phyloP scores from a whole-genome alignment of 306 rosid species.

The Sicyos baderoa region DNA sequence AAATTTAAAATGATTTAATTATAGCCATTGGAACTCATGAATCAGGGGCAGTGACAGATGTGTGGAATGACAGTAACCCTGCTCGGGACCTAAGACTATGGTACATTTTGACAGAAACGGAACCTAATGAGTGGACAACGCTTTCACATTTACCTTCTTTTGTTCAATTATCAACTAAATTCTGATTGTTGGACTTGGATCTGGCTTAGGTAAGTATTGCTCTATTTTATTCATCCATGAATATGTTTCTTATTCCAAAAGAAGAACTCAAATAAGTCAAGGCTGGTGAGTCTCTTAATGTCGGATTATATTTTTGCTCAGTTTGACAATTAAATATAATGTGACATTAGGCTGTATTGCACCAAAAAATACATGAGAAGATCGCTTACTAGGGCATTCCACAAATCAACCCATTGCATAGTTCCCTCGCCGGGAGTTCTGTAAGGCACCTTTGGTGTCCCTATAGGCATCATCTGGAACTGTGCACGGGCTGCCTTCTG shows the following conservation, averaged over 20 bases:
- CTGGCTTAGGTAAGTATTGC: too few species aligned
- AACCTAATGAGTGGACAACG: too few species aligned
- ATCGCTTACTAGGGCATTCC: constrained; percentile 91
- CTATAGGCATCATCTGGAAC: constrained; percentile 83
- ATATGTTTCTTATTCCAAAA: too few species aligned
- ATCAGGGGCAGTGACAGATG: too few species aligned
- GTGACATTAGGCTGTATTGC: neutral
- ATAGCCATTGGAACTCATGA: neutral
- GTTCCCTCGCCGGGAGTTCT: constrained; percentile 80
- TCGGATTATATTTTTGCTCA: neutral
- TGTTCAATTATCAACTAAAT: too few species aligned
- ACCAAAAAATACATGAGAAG: neutral
- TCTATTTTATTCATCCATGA: too few species aligned
- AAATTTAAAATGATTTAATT: neutral
- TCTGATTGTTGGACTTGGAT: too few species aligned
- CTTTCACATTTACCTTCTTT: too few species aligned
- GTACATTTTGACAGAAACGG: too few species aligned
- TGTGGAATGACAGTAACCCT: too few species aligned
- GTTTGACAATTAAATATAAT: neutral
- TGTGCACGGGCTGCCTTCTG: constrained; percentile 47
- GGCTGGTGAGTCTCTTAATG: neutral
- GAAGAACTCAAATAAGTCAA: too few species aligned
- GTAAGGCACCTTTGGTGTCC: constrained; percentile 84
- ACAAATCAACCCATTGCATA: constrained; percentile 95
- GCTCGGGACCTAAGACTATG: too few species aligned